Percentiles rank a stretch among this genome's conserved stretches.
Conservation (phyloP, 768 basidiomycete species). For the Clavaria fumosa region DNA sequence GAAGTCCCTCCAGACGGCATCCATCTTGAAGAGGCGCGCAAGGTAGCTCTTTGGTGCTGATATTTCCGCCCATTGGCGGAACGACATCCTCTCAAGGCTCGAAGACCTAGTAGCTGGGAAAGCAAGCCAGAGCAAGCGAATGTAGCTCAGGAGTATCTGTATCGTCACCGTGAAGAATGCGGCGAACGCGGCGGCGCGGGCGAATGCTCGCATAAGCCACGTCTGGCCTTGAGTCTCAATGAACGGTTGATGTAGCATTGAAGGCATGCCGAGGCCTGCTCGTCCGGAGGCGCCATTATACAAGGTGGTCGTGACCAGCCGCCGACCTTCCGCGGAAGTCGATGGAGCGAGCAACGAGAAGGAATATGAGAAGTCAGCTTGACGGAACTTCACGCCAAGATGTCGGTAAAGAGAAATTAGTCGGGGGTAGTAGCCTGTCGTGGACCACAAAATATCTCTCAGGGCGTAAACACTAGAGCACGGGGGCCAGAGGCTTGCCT, state of each 20-base stretch:
- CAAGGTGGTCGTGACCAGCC: conserved; percentile 35
- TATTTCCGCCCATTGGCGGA: conserved; percentile 32
- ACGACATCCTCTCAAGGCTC: conserved; percentile 22
- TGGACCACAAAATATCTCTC: conserved; percentile 1
- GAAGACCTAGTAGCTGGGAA: conserved; percentile 26
- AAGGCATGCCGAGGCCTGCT: conserved; percentile 37
- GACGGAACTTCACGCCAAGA: conserved; percentile 41
- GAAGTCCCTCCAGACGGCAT: conserved; percentile 37
- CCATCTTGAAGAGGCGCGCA: conserved; percentile 29
- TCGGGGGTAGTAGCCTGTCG: conserved; percentile 53
- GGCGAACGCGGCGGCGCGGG: conserved; percentile 17
- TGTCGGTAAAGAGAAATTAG: conserved; percentile 51
- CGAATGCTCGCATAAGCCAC: conserved; percentile 9
- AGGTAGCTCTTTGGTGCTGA: conserved; percentile 27
- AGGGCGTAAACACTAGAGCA: background rate
- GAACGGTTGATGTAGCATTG: conserved; percentile 17
- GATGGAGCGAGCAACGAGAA: conserved; percentile 36
- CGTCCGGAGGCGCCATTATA: conserved; percentile 50
- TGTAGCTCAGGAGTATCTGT: conserved; percentile 30
- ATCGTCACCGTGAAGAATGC: conserved; percentile 29
- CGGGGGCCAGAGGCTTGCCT: conserved; percentile 26
- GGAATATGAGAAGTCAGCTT: conserved; percentile 53
- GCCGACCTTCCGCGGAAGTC: conserved; percentile 12
- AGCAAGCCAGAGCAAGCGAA: conserved; percentile 27
- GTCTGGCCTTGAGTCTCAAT: conserved; percentile 11